Conservation (phyloP, 2,329 filamentous ascomycete genomes). For the Diaporthe sp. region DNA sequence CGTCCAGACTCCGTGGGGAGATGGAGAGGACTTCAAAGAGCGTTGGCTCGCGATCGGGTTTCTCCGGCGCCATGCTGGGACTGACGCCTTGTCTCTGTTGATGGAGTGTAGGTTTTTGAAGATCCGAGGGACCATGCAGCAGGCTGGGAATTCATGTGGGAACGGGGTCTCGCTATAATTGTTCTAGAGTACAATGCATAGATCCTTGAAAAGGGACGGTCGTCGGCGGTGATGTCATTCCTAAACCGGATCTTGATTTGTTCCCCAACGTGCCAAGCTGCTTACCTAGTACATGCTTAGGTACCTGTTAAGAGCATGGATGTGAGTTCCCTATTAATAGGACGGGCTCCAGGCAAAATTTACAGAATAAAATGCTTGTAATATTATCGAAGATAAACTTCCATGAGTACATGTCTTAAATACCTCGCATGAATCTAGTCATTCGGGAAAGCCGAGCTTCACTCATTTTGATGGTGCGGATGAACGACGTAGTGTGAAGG, state of each 20-base stretch:
- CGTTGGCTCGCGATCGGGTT: conserved; percentile 44
- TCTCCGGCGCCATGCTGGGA: neutral
- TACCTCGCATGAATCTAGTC: neutral
- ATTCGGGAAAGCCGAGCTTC: neutral
- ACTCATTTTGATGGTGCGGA: neutral
- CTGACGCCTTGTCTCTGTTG: neutral
- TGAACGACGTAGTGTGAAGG: neutral
- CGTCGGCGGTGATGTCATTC: conserved; percentile 19
- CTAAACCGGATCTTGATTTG: conserved; percentile 9
- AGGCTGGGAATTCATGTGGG: neutral
- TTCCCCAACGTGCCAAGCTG: neutral
- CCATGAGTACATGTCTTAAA: neutral
- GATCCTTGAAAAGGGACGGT: neutral
- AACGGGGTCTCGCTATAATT: neutral
- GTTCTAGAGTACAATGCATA: neutral
- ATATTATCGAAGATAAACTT: neutral
- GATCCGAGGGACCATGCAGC: neutral
- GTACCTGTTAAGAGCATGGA: neutral
- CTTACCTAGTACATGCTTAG: neutral
- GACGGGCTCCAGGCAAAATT: neutral
- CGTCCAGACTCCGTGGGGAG: conserved; percentile 48
- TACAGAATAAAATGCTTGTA: neutral
- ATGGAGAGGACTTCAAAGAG: conserved; percentile 59
- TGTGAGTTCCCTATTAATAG: neutral
- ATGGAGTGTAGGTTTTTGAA: neutral